These are phyloP conservation scores for Calonectria pseudoreteaudii DNA, from an alignment of 2,329 filamentous ascomycete genomes.

Conservation along the genomic window DNA sequence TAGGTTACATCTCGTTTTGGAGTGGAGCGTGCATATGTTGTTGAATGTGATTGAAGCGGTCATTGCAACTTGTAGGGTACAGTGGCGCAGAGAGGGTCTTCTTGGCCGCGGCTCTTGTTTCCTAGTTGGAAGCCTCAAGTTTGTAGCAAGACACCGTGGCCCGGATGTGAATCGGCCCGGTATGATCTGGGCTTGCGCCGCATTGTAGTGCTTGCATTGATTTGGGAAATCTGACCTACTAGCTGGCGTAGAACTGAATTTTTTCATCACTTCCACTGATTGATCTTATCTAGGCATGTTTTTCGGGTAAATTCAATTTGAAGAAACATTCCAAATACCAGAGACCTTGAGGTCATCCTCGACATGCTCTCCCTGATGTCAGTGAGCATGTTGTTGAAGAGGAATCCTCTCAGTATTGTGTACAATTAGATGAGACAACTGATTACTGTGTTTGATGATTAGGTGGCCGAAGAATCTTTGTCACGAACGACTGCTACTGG, in stretches of 20 bases:
- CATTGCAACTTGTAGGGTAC: slow-evolving; percentile 4
- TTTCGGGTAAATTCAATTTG: neutral
- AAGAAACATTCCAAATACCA: neutral
- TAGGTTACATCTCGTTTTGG: neutral
- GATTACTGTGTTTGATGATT: too few relatives aligned
- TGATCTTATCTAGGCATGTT: neutral
- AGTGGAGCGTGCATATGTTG: neutral
- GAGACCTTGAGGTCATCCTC: neutral
- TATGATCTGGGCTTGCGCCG: neutral
- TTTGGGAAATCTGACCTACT: neutral
- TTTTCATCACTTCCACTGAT: neutral
- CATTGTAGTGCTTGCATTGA: neutral
- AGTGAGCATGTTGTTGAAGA: too few relatives aligned
- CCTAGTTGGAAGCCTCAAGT: neutral
- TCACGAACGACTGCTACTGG: too few relatives aligned
- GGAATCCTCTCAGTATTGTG: too few relatives aligned
- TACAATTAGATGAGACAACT: too few relatives aligned
- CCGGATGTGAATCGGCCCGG: neutral
- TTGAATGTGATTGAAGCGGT: neutral
- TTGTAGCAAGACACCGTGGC: too few relatives aligned
- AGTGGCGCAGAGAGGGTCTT: slow-evolving; percentile 17
- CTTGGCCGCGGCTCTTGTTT: too few relatives aligned
- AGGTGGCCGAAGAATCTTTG: too few relatives aligned
- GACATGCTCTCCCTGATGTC: too few relatives aligned
- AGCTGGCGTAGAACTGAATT: neutral